Conservation (phyloP, 345 rosid genomes). For the Anastatica hierochuntica region DNA sequence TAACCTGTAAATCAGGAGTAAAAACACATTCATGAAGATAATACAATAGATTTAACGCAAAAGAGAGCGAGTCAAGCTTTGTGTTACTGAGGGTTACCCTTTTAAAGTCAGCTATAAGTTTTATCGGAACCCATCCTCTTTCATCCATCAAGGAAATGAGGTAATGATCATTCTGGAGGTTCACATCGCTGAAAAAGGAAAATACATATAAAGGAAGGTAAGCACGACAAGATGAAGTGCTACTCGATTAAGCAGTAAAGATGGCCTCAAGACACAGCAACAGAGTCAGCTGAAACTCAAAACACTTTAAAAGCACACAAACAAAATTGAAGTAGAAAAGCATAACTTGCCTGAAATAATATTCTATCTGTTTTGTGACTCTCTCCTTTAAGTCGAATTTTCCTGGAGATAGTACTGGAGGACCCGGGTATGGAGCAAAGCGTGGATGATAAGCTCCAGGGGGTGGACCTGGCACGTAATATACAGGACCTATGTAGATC, state of each 20-base stretch:
- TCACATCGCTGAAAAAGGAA: conserved; percentile 64
- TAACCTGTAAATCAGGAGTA: conserved; percentile 77
- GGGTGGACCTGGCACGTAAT: conserved; percentile 60
- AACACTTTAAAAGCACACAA: too few species aligned
- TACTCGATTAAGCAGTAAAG: background rate
- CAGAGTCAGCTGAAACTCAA: too few species aligned
- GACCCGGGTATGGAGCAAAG: conserved; percentile 52
- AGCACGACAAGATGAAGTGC: conserved; percentile 1
- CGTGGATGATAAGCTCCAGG: conserved; percentile 62
- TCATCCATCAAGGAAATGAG: conserved; percentile 81
- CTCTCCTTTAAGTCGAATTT: conserved; percentile 36
- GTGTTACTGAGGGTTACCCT: conserved; percentile 43
- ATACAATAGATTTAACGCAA: background rate
- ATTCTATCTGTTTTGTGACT: conserved; percentile 70
- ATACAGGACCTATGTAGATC: conserved; percentile 48
- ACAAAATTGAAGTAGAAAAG: background rate
- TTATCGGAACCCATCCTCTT: conserved; percentile 84
- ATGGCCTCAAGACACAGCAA: background rate
- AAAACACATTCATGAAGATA: background rate
- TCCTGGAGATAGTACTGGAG: conserved; percentile 39
- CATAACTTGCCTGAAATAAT: conserved; percentile 78
- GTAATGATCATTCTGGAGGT: conserved; percentile 59
- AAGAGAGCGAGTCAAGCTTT: conserved; percentile 5
- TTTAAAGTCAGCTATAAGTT: conserved; percentile 64
- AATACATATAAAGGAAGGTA: background rate